phyloP scores from a whole-genome alignment of 1,139 yeast genomes.

The Pichia sp. region DNA sequence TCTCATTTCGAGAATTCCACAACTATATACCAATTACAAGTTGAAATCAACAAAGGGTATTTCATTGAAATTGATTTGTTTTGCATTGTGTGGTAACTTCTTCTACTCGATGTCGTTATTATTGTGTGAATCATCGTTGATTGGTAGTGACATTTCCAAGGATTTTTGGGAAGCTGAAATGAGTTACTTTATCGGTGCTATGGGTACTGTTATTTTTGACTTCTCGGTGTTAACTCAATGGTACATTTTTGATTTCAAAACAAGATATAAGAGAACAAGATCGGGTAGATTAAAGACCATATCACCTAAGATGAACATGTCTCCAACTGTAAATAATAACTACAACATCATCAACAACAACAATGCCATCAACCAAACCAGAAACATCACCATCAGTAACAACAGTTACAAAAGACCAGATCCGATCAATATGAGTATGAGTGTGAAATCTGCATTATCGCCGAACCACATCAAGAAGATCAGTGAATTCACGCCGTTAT shows the following conservation, averaged over 20 bases:
- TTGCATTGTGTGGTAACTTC: slow-evolving; percentile 80
- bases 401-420: not conserved
- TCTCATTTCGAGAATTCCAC: slow-evolving; percentile 82
- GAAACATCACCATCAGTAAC: not conserved
- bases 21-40: slow-evolving; percentile 67
- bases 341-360: not conserved
- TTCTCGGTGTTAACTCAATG: slow-evolving; percentile 28
- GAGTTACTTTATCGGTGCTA: slow-evolving; percentile 33
- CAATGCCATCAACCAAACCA: not conserved
- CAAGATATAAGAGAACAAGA: slow-evolving; percentile 11
- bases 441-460: slow-evolving; percentile 23
- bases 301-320: slow-evolving; percentile 1
- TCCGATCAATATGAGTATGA: slow-evolving; percentile 11
- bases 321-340: not conserved
- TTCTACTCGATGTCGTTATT: slow-evolving; percentile 76
- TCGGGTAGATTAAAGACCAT: slow-evolving; percentile 6
- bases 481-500: slow-evolving; percentile 32
- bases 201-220: slow-evolving; percentile 33
- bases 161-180: slow-evolving; percentile 32
- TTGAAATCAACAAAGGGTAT: slow-evolving; percentile 84
- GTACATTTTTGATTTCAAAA: slow-evolving; percentile 28
- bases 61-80: slow-evolving; percentile 72
- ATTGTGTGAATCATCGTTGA: slow-evolving; percentile 34
- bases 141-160: slow-evolving; percentile 28
- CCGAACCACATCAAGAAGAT: slow-evolving; percentile 31